Evolutionary conservation across 139 green algal genomes (phyloP).

Genomic region (Pseudopediastrum boryanum): DNA sequence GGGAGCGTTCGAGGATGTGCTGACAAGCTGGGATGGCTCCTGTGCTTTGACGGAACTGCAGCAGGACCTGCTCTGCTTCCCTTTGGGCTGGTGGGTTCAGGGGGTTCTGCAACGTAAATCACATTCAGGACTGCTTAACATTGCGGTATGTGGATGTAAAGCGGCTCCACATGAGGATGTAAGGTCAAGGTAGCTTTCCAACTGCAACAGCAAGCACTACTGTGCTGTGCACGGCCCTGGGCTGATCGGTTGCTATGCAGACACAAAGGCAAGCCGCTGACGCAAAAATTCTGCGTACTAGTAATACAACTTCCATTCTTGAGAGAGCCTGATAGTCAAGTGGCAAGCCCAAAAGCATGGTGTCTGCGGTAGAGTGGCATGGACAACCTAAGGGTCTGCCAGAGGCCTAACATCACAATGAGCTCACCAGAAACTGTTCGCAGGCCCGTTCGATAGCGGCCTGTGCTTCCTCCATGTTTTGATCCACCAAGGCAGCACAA

Average conservation of each 20-base stretch:
- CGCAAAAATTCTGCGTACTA: neutral
- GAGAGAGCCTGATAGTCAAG: neutral
- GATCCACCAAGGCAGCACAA: too few relatives aligned
- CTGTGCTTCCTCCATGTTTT: slow-evolving; percentile 1
- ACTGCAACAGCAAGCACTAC: neutral
- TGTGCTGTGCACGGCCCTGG: neutral
- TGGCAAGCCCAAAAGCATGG: neutral
- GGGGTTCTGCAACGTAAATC: neutral
- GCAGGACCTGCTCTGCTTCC: slow-evolving; percentile 55
- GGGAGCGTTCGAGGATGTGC: slow-evolving; percentile 60
- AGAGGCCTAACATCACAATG: neutral
- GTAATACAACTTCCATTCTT: neutral
- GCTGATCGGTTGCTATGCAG: too few relatives aligned
- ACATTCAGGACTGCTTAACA: neutral
- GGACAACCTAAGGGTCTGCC: neutral
- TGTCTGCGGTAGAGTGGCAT: neutral
- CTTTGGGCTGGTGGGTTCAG: slow-evolving; percentile 35
- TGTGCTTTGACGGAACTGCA: slow-evolving; percentile 58
- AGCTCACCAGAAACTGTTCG: slow-evolving; percentile 44
- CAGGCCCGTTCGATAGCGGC: slow-evolving; percentile 54
- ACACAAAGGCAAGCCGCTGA: too few relatives aligned
- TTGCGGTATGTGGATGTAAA: neutral
- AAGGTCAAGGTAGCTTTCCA: neutral
- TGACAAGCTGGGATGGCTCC: slow-evolving; percentile 56
- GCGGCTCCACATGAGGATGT: neutral